Conservation (phyloP, 495 filamentous ascomycete species). For the Penicillium ochrochloron region DNA sequence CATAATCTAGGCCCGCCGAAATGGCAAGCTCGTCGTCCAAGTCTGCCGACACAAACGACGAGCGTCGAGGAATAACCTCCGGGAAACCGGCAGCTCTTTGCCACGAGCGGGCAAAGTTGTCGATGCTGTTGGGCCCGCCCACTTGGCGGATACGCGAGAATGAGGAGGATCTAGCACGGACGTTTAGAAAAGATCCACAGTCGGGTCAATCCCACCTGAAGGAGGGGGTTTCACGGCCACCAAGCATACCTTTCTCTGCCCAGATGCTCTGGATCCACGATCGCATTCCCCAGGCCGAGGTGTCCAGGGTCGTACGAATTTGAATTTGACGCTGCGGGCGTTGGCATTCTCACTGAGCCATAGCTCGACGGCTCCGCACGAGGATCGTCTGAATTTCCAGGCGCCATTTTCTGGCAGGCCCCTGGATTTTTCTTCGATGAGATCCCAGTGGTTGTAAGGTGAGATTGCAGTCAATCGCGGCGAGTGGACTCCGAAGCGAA, state of each 20-base stretch:
- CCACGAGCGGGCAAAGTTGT: constrained; percentile 95
- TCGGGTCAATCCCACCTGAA: neutral
- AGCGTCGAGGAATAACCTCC: constrained; percentile 77
- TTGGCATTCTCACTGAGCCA: constrained; percentile 21
- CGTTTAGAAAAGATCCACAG: constrained; percentile 2
- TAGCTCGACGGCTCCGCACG: constrained; percentile 13
- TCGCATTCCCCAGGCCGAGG: constrained; percentile 18
- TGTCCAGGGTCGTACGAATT: constrained; percentile 29
- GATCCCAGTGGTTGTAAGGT: neutral
- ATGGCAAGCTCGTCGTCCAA: constrained; percentile 51
- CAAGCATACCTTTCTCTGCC: constrained; percentile 27
- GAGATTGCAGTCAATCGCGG: neutral
- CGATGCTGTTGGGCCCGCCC: constrained; percentile 90
- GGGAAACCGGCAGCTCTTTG: constrained; percentile 87
- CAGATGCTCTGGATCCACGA: constrained; percentile 24
- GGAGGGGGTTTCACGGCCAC: neutral
- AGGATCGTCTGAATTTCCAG: constrained; percentile 15
- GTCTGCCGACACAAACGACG: constrained; percentile 66
- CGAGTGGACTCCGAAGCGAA: constrained; percentile 7
- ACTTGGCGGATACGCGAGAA: constrained; percentile 78
- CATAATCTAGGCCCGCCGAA: constrained; percentile 30
- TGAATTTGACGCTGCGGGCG: constrained; percentile 13
- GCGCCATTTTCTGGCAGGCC: constrained; percentile 17
- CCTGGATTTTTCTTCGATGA: neutral
- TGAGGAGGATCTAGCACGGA: constrained; percentile 55